Conservation (phyloP, 192 early-diverging fungal genomes). For the Lunasporangiospora selenospora region DNA sequence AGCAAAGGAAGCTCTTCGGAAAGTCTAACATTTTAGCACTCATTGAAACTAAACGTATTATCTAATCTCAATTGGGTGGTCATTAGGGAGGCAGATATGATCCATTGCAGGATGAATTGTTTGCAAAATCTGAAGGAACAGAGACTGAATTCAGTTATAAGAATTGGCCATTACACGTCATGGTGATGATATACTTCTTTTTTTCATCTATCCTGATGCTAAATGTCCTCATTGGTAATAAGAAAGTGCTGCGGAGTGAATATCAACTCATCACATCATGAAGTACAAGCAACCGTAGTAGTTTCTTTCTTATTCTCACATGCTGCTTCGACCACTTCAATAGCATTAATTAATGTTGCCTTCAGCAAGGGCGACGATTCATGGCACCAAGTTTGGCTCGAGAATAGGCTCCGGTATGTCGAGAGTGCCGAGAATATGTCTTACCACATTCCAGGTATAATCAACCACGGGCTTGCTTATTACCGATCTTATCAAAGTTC, state of each 20-base stretch:
- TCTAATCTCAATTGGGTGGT: no score
- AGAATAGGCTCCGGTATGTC: neutral
- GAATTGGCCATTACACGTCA: slow-evolving; percentile 19
- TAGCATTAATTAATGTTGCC: slow-evolving; percentile 8
- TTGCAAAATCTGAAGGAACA: no score
- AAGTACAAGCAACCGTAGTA: neutral
- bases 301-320: neutral
- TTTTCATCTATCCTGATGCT: slow-evolving; percentile 29
- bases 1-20: no score
- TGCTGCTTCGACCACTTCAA: neutral
- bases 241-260: no score
- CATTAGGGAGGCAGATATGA: slow-evolving; percentile 28
- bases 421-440: slow-evolving; percentile 10
- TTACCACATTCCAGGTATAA: slow-evolving; percentile 12
- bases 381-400: slow-evolving; percentile 7
- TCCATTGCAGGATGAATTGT: slow-evolving; percentile 9
- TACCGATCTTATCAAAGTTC: no score
- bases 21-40: no score
- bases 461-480: no score
- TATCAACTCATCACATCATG: neutral
- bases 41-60: no score
- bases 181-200: slow-evolving; percentile 33
- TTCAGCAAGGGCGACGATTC: slow-evolving; percentile 2
- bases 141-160: no score
- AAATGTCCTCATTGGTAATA: slow-evolving; percentile 31